Base-by-base conservation (phyloP, 2,329 filamentous ascomycete species). In the Aspergillus amoenus region DNA sequence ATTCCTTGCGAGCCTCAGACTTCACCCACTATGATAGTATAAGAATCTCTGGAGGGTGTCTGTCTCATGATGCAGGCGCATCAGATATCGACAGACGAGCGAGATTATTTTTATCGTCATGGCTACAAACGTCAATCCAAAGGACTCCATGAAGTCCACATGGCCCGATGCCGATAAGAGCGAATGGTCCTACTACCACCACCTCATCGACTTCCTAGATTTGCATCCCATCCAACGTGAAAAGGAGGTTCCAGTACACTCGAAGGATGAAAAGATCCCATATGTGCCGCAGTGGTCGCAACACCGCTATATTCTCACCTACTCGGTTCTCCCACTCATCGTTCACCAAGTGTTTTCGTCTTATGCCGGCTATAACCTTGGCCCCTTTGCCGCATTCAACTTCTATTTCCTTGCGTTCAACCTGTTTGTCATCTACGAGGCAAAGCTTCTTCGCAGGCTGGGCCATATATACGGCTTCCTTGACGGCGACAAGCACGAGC, bases 91-190 rank as follows among this genome's bases (percentile, higher is more conserved):
- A 17, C 17, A 9, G 42, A 7, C n/a, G n/a, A 6, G 17, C 48
- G 12, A 40, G 41, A 21, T 21, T 40, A 30, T 39, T 32, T 22
- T 18, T 18, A 58, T 15, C n/a, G 8, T 27, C 21, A 68, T 68
- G 66, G 64, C 63, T 44, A 62, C 64, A 15, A 62, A 61, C 47
- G 51, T 57, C 4, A 56, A 60, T 46, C 63, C 66, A 9, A 70
- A 70, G 57, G 68, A 70, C 59, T 70, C 68, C 4, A 70, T 70
- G 66, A 67, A 63, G 55, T 70, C 68, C 27, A 70, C 68, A 24
- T 70, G 68, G 68, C 68, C 63, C 27, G 63, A 60, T 13, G 63
- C 56, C 21, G 61, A 62, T 49, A 66, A 63, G 39, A 60, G 61
- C 39, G 57, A 66, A 55, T 70, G 68, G 68, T 68, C 42, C 15